Percentiles rank a stretch among this genome's conserved stretches.
phyloP scores from a whole-genome alignment of 106 monocot species.

The Dactylorhiza incarnata region DNA sequence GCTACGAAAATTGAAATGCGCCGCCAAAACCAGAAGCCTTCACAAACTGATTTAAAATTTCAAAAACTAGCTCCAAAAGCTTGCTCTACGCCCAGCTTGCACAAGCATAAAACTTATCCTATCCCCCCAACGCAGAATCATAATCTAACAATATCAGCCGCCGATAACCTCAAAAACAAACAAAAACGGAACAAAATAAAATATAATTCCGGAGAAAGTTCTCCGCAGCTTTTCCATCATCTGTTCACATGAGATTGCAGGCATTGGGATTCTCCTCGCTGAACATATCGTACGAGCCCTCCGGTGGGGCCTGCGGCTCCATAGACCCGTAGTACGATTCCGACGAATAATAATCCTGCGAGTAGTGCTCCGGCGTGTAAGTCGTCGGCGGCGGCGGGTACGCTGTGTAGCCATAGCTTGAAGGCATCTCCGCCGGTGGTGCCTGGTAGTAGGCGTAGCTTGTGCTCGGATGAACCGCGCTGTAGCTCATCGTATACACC shows the following conservation, averaged over 20 bases:
- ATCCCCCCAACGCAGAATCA: too few species aligned
- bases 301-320: conserved; percentile 10
- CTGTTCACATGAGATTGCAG: conserved; percentile 62
- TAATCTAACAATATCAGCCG: too few species aligned
- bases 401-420: conserved; percentile 7
- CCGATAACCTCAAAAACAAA: background rate
- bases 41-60: too few species aligned
- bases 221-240: background rate
- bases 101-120: too few species aligned
- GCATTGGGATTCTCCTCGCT: conserved; percentile 67
- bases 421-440: background rate
- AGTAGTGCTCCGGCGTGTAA: background rate
- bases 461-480: conserved; percentile 24
- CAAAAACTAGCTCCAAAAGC: too few species aligned
- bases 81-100: too few species aligned
- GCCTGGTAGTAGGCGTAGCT: conserved; percentile 25
- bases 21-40: too few species aligned
- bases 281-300: conserved; percentile 35
- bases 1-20: too few species aligned
- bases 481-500: conserved; percentile 38
- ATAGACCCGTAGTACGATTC: conserved; percentile 11
- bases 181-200: background rate
- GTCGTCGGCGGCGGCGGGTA: background rate
- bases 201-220: background rate
- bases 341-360: background rate